These are phyloP conservation scores for Globisporangium viniferum DNA, from an alignment of 352 stramenopile genomes.

Conservation along the genomic window DNA sequence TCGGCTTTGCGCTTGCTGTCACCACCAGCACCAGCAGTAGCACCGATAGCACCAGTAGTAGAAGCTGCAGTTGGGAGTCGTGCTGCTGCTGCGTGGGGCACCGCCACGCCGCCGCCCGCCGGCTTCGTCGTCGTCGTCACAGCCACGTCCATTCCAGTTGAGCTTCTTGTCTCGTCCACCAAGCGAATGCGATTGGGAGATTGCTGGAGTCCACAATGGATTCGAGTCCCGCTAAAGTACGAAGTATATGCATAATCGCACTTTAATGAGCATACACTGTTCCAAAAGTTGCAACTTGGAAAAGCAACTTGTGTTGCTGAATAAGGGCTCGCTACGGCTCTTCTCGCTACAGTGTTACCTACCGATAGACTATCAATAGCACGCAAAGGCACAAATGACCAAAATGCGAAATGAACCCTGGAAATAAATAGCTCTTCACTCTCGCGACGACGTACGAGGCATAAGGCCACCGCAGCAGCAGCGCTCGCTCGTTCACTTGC, in stretches of 20 bases:
- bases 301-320: background rate
- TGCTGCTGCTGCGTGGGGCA: conserved; percentile 13
- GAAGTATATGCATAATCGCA: background rate
- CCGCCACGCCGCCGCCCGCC: background rate
- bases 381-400: background rate
- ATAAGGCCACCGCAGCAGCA: background rate
- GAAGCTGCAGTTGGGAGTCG: background rate
- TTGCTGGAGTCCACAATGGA: background rate
- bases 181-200: background rate
- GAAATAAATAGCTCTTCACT: conserved; percentile 6
- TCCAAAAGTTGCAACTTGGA: background rate
- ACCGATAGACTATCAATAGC: background rate
- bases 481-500: background rate
- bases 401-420: background rate
- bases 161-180: conserved; percentile 5
- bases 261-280: background rate
- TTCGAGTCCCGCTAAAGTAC: background rate
- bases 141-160: conserved; percentile 17
- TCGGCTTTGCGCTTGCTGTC: conserved; percentile 19
- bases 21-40: background rate
- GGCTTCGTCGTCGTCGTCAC: conserved; percentile 10
- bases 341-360: background rate
- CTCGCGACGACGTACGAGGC: background rate
- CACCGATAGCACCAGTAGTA: background rate
- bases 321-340: background rate